These are phyloP conservation scores for Leccinellum albellum DNA, from an alignment of 768 basidiomycete genomes.

Conservation along the genomic window DNA sequence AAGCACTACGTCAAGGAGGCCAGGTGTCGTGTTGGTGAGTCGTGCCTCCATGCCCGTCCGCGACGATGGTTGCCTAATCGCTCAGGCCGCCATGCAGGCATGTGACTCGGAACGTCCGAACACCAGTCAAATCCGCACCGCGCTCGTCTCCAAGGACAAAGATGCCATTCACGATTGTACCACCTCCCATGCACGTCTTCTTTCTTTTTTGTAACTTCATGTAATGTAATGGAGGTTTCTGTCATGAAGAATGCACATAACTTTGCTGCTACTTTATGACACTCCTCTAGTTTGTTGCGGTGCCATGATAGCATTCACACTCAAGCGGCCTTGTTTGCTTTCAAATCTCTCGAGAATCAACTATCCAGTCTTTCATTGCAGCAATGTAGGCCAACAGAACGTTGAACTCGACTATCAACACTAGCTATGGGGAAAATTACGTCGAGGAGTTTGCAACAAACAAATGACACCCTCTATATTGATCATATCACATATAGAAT, in stretches of 20 bases:
- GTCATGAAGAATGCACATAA: background rate
- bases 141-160: slow-evolving; percentile 4
- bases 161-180: slow-evolving; percentile 25
- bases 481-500: too few relatives aligned
- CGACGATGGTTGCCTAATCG: too few relatives aligned
- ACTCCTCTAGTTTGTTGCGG: slow-evolving; percentile 5
- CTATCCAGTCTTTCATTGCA: too few relatives aligned
- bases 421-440: too few relatives aligned
- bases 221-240: slow-evolving; percentile 5
- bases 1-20: slow-evolving; percentile 67
- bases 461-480: too few relatives aligned
- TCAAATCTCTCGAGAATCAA: background rate
- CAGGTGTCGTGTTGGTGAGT: slow-evolving; percentile 85
- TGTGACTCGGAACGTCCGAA: slow-evolving; percentile 28
- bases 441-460: too few relatives aligned
- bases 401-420: too few relatives aligned
- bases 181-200: too few relatives aligned
- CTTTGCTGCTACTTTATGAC: slow-evolving; percentile 15
- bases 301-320: background rate
- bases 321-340: background rate
- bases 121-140: background rate
- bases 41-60: slow-evolving; percentile 22
- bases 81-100: too few relatives aligned
- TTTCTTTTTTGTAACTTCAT: slow-evolving; percentile 16
- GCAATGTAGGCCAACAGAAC: too few relatives aligned